Evolutionary conservation across 2,329 filamentous ascomycete genomes (phyloP), one percentile per base, ranked within the genome.

Genomic region (Aureobasidium sp.): DNA sequence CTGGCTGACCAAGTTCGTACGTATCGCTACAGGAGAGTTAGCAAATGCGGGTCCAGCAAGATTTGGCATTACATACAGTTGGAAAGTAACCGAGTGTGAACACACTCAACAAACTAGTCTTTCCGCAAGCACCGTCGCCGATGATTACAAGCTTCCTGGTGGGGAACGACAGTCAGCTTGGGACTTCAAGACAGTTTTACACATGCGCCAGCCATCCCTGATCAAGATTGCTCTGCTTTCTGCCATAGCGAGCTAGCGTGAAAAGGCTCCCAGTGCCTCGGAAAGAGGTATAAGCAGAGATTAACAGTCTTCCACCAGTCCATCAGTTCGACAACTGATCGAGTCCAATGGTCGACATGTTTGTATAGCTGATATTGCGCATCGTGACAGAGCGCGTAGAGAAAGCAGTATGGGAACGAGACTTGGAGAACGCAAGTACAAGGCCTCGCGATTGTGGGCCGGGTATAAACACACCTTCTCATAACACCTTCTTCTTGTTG

Each of bases 1-100:
- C 15, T 12, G 15, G 31, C 12, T n/a, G 25, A 44, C 22, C 12
- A 48, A 20, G 25, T 42, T 36, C 57, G 12, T 64, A 66, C 65
- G 51, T 65, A 66, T 61, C 64, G 61, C 64, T 66, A 49, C 5
- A 15, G 7, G 55, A 15, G 11, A 17, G 61, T 64, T 48, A 56
- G 55, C 39, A 44, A 17, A 20, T 17, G 49, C 6, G 14, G 22
- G 25, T 2, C 11, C 25, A 48, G 11, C 25, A 53, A 29, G 15
- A 29, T 42, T 15, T 29, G 34, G n/a, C 29, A 1, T 27, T n/a
- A 84, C 91, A 80, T 81, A 97, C 93, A 72, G 91, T 96, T 70
- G 94, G 94, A 71, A 97, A 99, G 77, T 97, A 97, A 63, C 94
- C 94, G 61, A 99, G 82, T 39, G 94, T 99, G 77, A 99, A 99